Conservation (phyloP, 2,329 filamentous ascomycete species). For the Aureobasidium musti region DNA sequence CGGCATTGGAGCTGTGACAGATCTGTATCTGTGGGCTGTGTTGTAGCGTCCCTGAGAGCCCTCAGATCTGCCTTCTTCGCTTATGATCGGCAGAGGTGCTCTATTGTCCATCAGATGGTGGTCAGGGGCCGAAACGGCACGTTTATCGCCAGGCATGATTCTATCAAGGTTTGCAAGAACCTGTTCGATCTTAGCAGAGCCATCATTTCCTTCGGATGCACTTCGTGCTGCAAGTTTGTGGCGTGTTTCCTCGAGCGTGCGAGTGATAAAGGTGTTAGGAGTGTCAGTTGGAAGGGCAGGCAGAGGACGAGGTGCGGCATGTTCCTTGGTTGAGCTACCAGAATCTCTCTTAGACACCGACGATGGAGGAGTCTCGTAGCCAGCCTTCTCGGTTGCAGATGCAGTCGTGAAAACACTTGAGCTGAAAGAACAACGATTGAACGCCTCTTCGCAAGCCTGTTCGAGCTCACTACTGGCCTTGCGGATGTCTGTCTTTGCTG, state of each 20-base stretch:
- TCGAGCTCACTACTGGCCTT: slow-evolving; percentile 83
- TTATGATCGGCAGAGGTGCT: slow-evolving; percentile 53
- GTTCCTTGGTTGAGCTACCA: slow-evolving; percentile 27
- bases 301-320: slow-evolving; percentile 51
- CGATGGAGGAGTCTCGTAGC: slow-evolving; percentile 56
- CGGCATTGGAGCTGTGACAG: slow-evolving; percentile 48
- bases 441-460: slow-evolving; percentile 89
- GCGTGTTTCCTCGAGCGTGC: slow-evolving; percentile 60
- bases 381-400: slow-evolving; percentile 45
- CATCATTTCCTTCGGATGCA: slow-evolving; percentile 46
- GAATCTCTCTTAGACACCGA: slow-evolving; percentile 45
- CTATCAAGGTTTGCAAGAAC: slow-evolving; percentile 54
- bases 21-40: slow-evolving; percentile 43
- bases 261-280: slow-evolving; percentile 55
- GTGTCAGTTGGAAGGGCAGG: slow-evolving; percentile 51
- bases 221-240: slow-evolving; percentile 58
- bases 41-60: slow-evolving; percentile 32
- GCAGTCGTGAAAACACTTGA: slow-evolving; percentile 48
- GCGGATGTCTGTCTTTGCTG: slow-evolving; percentile 71
- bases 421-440: slow-evolving; percentile 67
- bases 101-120: slow-evolving; percentile 37
- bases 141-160: slow-evolving; percentile 43
- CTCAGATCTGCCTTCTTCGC: slow-evolving; percentile 51
- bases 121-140: slow-evolving; percentile 52
- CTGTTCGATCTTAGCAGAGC: slow-evolving; percentile 57